These are phyloP conservation scores for Verbascum thapsus DNA, from an alignment of 257 asterid species.

Conservation along the genomic window DNA sequence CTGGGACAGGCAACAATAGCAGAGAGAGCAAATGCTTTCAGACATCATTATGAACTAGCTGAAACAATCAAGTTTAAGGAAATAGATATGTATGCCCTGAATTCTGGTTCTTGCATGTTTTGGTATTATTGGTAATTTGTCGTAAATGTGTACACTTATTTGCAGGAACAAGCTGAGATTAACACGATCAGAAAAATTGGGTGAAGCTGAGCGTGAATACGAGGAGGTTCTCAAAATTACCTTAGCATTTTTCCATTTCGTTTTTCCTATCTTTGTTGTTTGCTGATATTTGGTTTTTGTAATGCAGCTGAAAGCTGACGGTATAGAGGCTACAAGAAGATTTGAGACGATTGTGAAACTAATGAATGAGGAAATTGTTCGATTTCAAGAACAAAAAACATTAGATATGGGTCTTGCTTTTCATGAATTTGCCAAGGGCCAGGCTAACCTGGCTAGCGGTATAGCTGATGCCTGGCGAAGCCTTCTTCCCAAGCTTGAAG, in stretches of 20 bases:
- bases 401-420: slow-evolving; percentile 87
- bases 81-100: slow-evolving; percentile 81
- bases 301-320: slow-evolving; percentile 66
- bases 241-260: not conserved
- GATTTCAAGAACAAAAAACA: slow-evolving; percentile 93
- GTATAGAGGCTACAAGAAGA: slow-evolving; percentile 72
- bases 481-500: slow-evolving; percentile 94
- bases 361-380: slow-evolving; percentile 84
- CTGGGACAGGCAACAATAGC: slow-evolving; percentile 77
- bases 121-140: slow-evolving; percentile 13
- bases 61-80: slow-evolving; percentile 96
- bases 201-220: slow-evolving; percentile 85
- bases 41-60: slow-evolving; percentile 80
- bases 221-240: slow-evolving; percentile 60
- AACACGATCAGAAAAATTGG: slow-evolving; percentile 78
- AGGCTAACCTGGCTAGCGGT: slow-evolving; percentile 66
- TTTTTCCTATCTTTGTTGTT: slow-evolving; percentile 7
- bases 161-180: slow-evolving; percentile 88
- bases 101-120: not conserved
- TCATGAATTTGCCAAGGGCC: slow-evolving; percentile 93
- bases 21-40: slow-evolving; percentile 89
- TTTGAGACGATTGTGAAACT: slow-evolving; percentile 70
- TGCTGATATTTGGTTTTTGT: slow-evolving; percentile 23
- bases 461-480: slow-evolving; percentile 94
- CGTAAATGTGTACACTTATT: slow-evolving; percentile 19